Evolutionary conservation across 495 filamentous ascomycete species (phyloP).

Genomic region (Penicillium egyptiacum): DNA sequence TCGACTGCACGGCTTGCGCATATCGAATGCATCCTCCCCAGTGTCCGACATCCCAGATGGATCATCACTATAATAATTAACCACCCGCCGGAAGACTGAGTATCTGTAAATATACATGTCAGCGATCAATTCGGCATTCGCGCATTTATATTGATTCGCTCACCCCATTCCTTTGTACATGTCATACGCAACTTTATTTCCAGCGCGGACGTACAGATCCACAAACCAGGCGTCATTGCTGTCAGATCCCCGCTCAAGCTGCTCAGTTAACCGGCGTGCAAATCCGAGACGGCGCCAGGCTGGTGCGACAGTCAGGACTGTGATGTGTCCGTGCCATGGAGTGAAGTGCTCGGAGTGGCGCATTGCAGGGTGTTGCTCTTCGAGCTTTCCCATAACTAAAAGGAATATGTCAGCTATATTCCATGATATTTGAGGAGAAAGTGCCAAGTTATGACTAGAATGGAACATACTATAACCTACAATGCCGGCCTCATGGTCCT

Average conservation of each 20-base stretch:
- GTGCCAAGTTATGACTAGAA: not conserved
- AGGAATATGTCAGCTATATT: constrained; percentile 8
- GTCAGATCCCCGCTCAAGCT: constrained; percentile 77
- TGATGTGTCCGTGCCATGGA: constrained; percentile 98
- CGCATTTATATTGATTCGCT: constrained; percentile 23
- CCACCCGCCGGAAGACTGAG: constrained; percentile 80
- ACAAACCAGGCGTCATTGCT: constrained; percentile 88
- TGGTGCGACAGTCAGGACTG: constrained; percentile 88
- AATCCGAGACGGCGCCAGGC: constrained; percentile 81
- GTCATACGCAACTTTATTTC: constrained; percentile 79
- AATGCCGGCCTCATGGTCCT: constrained; percentile 76
- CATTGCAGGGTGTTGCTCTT: constrained; percentile 74
- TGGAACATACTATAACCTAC: constrained; percentile 80
- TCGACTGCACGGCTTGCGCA: constrained; percentile 87
- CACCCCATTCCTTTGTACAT: constrained; percentile 92
- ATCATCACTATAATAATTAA: constrained; percentile 88
- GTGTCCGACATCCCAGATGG: constrained; percentile 53
- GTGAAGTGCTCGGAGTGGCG: constrained; percentile 79
- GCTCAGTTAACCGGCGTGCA: constrained; percentile 72
- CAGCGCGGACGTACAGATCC: constrained; percentile 86
- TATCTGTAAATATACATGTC: constrained; percentile 44
- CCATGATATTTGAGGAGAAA: not conserved
- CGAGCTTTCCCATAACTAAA: constrained; percentile 92
- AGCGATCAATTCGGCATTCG: not conserved
- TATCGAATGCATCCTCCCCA: constrained; percentile 89